A percentile compares a stretch with the other conserved stretches of the same genome.
Conservation (phyloP, 2,329 filamentous ascomycete species). For the Arthrobotrys musiformis region DNA sequence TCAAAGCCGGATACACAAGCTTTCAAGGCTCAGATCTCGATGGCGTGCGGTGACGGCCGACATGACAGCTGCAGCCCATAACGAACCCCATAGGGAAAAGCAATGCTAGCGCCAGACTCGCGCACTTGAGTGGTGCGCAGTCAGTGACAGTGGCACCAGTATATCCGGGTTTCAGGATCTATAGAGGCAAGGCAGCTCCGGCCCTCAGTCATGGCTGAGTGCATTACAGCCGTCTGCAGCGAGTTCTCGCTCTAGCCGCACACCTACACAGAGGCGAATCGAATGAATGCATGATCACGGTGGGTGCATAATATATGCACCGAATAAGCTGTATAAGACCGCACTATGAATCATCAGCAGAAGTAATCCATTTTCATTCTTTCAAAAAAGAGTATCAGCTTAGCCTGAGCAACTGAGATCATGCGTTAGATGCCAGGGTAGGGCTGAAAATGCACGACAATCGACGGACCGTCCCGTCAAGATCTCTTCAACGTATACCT, state of each 20-base stretch:
- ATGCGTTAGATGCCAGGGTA: neutral
- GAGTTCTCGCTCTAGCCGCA: neutral
- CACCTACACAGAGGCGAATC: too few species aligned
- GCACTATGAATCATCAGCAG: slow-evolving; percentile 4
- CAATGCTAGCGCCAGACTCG: too few species aligned
- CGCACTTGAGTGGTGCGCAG: too few species aligned
- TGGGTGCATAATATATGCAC: neutral
- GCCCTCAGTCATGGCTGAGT: neutral
- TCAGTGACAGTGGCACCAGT: too few species aligned
- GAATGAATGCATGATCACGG: too few species aligned
- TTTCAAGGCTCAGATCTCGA: neutral
- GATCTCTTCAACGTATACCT: neutral
- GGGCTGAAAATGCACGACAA: neutral
- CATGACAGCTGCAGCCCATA: too few species aligned
- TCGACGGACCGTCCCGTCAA: neutral
- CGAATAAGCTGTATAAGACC: neutral
- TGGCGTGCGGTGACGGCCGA: too few species aligned
- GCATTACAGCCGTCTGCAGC: neutral
- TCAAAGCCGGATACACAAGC: neutral
- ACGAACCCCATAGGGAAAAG: too few species aligned
- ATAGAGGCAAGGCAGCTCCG: neutral
- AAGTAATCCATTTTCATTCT: neutral
- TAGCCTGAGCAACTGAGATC: neutral
- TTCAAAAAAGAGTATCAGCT: neutral
- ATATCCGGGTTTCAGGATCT: neutral